Evolutionary conservation across 306 rosid species (phyloP).

Genomic region (Quillaja saponaria): DNA sequence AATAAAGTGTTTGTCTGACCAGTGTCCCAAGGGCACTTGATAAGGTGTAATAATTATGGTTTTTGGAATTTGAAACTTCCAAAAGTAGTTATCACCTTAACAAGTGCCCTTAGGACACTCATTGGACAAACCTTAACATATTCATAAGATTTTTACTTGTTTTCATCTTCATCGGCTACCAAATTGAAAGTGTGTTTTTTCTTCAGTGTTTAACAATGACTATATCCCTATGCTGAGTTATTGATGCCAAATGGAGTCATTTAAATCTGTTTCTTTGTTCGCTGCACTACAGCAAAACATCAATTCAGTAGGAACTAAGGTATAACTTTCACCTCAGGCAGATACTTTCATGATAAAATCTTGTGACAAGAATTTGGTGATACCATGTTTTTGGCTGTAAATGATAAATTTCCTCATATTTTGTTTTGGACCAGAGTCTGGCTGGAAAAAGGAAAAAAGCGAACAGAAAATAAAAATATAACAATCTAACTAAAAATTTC

Average conservation of each 20-base stretch:
- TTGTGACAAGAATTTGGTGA: constrained; percentile 23
- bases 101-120: no score
- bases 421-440: constrained; percentile 23
- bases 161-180: constrained; percentile 5
- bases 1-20: no score
- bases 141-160: not conserved
- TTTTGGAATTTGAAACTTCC: no score
- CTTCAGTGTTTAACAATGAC: constrained; percentile 11
- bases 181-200: not conserved
- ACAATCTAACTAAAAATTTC: constrained; percentile 15
- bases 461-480: constrained; percentile 12
- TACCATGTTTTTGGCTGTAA: constrained; percentile 14
- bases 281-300: constrained; percentile 9
- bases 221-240: not conserved
- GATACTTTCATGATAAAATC: constrained; percentile 9
- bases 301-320: not conserved
- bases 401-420: constrained; percentile 4
- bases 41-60: no score
- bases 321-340: constrained; percentile 10
- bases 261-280: not conserved
- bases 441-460: no score
- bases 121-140: no score
- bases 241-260: constrained; percentile 7
- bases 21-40: no score
- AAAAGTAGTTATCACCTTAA: no score